A percentile compares a stretch with the other conserved stretches of the same genome.
Evolutionary conservation across 1,284 basidiomycete genomes (phyloP).

Genomic region (Leccinum holopus): DNA sequence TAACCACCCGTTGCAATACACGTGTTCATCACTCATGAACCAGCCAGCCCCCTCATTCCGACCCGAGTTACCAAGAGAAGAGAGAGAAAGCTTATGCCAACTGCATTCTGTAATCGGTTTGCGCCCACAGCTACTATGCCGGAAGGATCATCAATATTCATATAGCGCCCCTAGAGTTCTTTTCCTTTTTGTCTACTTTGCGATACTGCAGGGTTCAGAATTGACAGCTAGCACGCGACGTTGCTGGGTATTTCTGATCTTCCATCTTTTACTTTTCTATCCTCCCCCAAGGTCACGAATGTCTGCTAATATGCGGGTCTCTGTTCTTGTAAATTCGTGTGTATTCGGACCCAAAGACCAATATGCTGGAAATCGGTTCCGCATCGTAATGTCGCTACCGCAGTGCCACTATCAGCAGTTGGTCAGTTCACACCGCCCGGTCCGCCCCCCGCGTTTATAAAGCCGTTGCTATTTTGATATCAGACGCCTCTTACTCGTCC

Average conservation of each 20-base stretch:
- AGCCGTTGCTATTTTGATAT: not conserved
- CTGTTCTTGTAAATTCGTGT: not conserved
- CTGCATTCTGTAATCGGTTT: slow-evolving; percentile 21
- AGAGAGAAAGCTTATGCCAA: not conserved
- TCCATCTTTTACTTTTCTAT: not conserved
- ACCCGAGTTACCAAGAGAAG: not conserved
- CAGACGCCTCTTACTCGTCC: not conserved
- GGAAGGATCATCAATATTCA: slow-evolving; percentile 20
- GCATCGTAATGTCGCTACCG: not conserved
- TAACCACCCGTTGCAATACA: not conserved
- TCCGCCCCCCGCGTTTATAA: not conserved
- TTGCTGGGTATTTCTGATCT: not conserved
- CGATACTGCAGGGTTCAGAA: not conserved
- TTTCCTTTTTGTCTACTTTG: not conserved
- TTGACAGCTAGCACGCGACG: not conserved
- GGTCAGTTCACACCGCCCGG: not conserved
- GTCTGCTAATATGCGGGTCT: not conserved
- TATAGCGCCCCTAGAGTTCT: not conserved
- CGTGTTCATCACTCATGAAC: not conserved
- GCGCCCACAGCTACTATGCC: slow-evolving; percentile 16
- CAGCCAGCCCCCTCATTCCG: not conserved
- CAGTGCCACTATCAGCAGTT: not conserved
- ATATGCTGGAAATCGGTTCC: not conserved
- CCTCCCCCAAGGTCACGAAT: not conserved
- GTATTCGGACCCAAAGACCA: not conserved